Conservation (phyloP, 371 early-diverging fungal species). For the Rhizopus delemar region DNA sequence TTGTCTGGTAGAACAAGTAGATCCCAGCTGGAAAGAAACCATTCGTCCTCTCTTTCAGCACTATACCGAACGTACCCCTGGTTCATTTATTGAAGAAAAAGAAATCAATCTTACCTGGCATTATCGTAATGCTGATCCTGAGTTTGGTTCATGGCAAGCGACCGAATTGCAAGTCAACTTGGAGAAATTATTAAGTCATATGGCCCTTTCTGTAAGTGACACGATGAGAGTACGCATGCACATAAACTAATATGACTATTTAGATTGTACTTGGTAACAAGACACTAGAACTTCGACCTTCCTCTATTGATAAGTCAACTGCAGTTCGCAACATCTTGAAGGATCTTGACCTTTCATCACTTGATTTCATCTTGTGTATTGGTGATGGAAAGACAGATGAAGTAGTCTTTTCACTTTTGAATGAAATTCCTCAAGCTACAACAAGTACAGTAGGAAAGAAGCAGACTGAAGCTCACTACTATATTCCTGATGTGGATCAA, state of each 20-base stretch:
- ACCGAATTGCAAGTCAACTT: constrained; percentile 91
- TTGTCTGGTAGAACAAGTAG: constrained; percentile 83
- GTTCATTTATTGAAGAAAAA: constrained; percentile 91
- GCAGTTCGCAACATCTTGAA: constrained; percentile 84
- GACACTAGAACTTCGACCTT: constrained; percentile 93
- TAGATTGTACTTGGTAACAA: constrained; percentile 90
- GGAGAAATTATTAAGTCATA: constrained; percentile 88
- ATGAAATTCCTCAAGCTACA: constrained; percentile 62
- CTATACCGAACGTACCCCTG: constrained; percentile 94
- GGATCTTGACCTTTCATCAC: constrained; percentile 57
- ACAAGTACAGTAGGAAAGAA: constrained; percentile 96
- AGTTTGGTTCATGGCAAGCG: constrained; percentile 78
- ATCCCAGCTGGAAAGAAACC: constrained; percentile 89
- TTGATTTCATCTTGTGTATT: constrained; percentile 81
- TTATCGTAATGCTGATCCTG: constrained; percentile 85
- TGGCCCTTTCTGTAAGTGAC: constrained; percentile 80
- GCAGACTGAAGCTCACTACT: constrained; percentile 89
- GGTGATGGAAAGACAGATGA: constrained; percentile 97
- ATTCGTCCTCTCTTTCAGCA: constrained; percentile 91
- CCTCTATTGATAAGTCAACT: constrained; percentile 86
- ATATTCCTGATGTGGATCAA: constrained; percentile 69
- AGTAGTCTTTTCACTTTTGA: constrained; percentile 61
- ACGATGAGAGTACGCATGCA: not conserved
- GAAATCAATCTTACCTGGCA: constrained; percentile 92
- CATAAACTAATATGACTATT: not conserved